A percentile compares a stretch with the other conserved stretches of the same genome.
These are phyloP conservation scores for Boletus pseudopeckii DNA, from an alignment of 768 basidiomycete species.

Conservation along the genomic window DNA sequence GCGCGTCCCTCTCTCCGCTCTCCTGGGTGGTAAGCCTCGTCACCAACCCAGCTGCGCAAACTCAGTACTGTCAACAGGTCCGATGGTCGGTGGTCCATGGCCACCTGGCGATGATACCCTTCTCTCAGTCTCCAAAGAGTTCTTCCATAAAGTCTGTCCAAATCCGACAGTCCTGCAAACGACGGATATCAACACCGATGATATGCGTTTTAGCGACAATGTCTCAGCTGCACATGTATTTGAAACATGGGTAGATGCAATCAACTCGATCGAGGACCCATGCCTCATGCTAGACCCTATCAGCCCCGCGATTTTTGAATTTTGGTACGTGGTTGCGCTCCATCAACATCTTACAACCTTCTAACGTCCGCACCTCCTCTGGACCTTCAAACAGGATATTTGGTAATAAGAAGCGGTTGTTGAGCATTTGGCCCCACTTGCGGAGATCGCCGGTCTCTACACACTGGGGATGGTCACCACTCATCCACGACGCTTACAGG, in stretches of 20 bases:
- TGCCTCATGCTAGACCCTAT: slow-evolving; percentile 37
- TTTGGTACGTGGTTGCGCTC: slow-evolving; percentile 27
- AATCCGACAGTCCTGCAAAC: slow-evolving; percentile 33
- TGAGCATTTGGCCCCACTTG: slow-evolving; percentile 35
- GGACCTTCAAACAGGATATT: slow-evolving; percentile 27
- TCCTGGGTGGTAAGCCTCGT: slow-evolving; percentile 34
- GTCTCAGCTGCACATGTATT: slow-evolving; percentile 31
- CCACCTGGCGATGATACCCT: slow-evolving; percentile 31
- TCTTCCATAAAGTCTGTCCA: slow-evolving; percentile 42
- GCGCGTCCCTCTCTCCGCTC: slow-evolving; percentile 39
- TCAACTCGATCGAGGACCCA: slow-evolving; percentile 34
- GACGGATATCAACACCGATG: slow-evolving; percentile 27
- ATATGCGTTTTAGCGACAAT: slow-evolving; percentile 24
- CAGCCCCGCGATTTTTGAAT: slow-evolving; percentile 33
- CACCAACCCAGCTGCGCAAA: not conserved
- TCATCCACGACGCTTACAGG: slow-evolving; percentile 32
- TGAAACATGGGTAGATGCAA: slow-evolving; percentile 37
- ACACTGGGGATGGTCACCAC: slow-evolving; percentile 38
- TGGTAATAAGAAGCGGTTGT: slow-evolving; percentile 30
- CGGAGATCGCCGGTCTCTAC: slow-evolving; percentile 33
- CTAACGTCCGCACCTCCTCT: not conserved
- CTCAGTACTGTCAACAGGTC: slow-evolving; percentile 28
- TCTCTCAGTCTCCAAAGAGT: slow-evolving; percentile 35
- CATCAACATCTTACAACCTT: not conserved
- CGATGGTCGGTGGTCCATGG: slow-evolving; percentile 41